These are phyloP conservation scores for Penicillium tannophilum DNA, from an alignment of 495 filamentous ascomycete species.

Conservation along the genomic window DNA sequence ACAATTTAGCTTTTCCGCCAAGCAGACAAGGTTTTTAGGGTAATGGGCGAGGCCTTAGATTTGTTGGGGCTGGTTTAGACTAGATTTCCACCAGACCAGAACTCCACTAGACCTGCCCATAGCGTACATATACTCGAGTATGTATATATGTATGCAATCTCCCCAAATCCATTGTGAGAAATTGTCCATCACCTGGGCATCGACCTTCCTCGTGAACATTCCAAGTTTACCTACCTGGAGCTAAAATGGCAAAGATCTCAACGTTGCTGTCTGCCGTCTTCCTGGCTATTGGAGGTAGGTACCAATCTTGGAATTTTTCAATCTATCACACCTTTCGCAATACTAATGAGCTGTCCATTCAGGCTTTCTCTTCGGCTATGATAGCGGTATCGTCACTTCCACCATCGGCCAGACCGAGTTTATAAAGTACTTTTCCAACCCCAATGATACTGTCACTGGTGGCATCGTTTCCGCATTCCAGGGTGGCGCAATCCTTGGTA, in stretches of 20 bases:
- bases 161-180: not conserved
- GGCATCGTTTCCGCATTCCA: conserved; percentile 50
- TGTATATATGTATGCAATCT: no score
- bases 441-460: conserved; percentile 39
- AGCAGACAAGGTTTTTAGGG: not conserved
- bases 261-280: conserved; percentile 30
- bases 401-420: conserved; percentile 49
- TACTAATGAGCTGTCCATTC: not conserved
- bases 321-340: not conserved
- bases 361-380: conserved; percentile 57
- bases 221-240: not conserved
- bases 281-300: conserved; percentile 33
- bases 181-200: not conserved
- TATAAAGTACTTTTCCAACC: conserved; percentile 37
- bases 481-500: conserved; percentile 51
- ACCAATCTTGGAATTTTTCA: not conserved
- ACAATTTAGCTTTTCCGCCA: not conserved
- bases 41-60: no score
- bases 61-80: no score
- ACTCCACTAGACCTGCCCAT: no score
- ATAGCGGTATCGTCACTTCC: conserved; percentile 54
- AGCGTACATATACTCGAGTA: no score
- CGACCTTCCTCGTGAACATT: not conserved
- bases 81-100: no score
- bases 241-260: conserved; percentile 19